Base-by-base conservation (phyloP, 805 yeast genomes). In the Brettanomyces nanus region DNA sequence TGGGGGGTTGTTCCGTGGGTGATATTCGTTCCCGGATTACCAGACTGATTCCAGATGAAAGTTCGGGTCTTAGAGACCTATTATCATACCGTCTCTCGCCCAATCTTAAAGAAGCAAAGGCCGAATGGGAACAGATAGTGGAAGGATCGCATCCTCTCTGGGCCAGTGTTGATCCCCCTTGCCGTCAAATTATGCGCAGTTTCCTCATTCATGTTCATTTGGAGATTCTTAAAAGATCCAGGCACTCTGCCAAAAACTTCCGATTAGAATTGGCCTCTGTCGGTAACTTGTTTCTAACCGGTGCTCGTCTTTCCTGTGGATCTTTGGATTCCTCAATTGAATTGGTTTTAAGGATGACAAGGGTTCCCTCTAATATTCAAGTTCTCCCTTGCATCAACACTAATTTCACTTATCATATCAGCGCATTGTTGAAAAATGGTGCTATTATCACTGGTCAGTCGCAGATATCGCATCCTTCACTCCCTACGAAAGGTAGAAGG, bases 1-100 rank as follows among this genome's bases (percentile, higher is more conserved):
- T 89, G 14, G 95, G 95, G 2, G 97, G 97, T 0, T 95, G 95
- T 3, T 96, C 97, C 0, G 85, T 89, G 38, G 97, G 97, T 2
- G 97, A 89, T 54, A 69, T 89, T 3, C 63, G 97, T 35, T 85
- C 95, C 0, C 59, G 97, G 39, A 68, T 87, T 21, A 83, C 86
- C 0, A 61, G 89, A 38, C 60, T 89, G 41, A 80, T 85, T 26
- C 81, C 86, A 1, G 71, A 68, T 23, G 62, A 68, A 20, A 64
- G 65, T 32, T 51, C 42, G 11, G 52, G 53, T 0, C 44, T 71
- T 26, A 54, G 66, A 14, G 55, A 49, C 1, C 43, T 75, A 27
- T 47, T 75, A 14, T 66, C 71, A 6, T 67, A 68, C 48, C 52
- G 94, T 36, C 61, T 83, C 18, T 66, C 77, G 0, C 59, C 59